Base-by-base conservation (phyloP, 768 basidiomycete genomes). In the Suillus fuscotomentosus region DNA sequence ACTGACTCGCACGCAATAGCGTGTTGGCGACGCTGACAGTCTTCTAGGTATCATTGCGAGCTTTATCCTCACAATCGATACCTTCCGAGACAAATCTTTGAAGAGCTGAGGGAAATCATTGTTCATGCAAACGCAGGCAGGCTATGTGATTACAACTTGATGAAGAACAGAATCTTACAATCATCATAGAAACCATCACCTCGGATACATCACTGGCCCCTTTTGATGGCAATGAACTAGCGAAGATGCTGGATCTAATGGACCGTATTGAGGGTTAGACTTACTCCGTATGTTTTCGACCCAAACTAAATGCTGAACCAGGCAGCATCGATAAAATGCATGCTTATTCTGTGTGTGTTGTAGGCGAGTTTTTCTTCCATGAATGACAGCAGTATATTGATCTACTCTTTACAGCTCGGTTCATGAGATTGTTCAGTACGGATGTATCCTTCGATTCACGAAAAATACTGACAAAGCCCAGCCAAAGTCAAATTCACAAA, bases 401-500 rank as follows among this genome's bases (percentile, higher is more conserved):
- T 17, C 27, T 34, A 43, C 22, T 48, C 7, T 8, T 39, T 22
- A 54, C 34, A 63, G 54, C 66, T 48, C 68, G 65, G 48, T 68
- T 68, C 55, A 67, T 65, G 63, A 48, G 34, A 22, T 61, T 60
- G 31, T 66, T 68, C 60, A n/a, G 62, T 68, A 45, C n/a, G 61
- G 39, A 17, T 22, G 20, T n/a, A 48, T 9, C 17, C 17, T 39
- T 68, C 65, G 60, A 62, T 27, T 36, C 67, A 70, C 53, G 31
- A 27, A 50, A 38, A 48, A 39, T 9, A 36, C 60, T 14, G 59
- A 13, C 11, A 9, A 34, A 1, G 17, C 48, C 3, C 27, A 79
- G 78, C 62, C 10, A 61, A 66, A 14, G 70, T 73, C 10, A 69
- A 72, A 20, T 78, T 78, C 48, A 56, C 74, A 41, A 77, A 81